Percentiles rank a stretch among this genome's conserved stretches.
Evolutionary conservation across 2,329 filamentous ascomycete species (phyloP).

Genomic region (Aureobasidium sp.): DNA sequence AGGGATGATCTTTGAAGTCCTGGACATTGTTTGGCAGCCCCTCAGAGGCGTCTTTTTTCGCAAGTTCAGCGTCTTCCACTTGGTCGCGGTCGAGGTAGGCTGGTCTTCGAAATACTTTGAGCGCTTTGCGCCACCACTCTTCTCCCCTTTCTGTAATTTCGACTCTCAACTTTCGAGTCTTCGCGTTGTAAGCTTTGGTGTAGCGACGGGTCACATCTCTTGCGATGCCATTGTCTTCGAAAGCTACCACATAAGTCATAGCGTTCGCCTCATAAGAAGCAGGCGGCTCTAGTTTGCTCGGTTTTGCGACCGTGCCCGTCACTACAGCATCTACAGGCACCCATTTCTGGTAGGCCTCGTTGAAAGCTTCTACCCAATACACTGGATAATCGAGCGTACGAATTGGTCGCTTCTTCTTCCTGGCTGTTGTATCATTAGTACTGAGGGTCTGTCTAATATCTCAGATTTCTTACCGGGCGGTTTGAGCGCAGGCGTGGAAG

Average conservation of each 20-base stretch:
- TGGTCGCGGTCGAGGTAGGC: constrained; percentile 57
- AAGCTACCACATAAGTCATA: constrained; percentile 76
- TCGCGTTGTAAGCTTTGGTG: constrained; percentile 78
- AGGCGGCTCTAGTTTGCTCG: constrained; percentile 72
- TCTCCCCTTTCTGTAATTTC: constrained; percentile 53
- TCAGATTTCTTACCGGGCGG: constrained; percentile 14
- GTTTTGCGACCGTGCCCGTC: constrained; percentile 68
- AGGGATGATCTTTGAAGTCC: constrained; percentile 33
- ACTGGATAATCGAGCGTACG: constrained; percentile 70
- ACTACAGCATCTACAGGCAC: constrained; percentile 78
- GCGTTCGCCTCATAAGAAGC: constrained; percentile 65
- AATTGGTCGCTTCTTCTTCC: constrained; percentile 37
- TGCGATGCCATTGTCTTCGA: constrained; percentile 68
- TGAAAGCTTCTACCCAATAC: constrained; percentile 92
- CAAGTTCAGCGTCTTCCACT: constrained; percentile 71
- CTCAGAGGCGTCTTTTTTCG: constrained; percentile 62
- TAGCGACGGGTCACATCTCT: constrained; percentile 85
- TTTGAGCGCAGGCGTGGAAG: neutral
- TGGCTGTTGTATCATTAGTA: constrained; percentile 22
- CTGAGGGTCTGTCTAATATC: constrained; percentile 17
- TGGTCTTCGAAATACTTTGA: constrained; percentile 33
- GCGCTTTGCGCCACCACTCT: constrained; percentile 46
- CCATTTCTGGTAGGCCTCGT: constrained; percentile 83
- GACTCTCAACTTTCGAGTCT: constrained; percentile 73
- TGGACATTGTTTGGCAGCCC: constrained; percentile 38